A percentile compares a stretch with the other conserved stretches of the same genome.
Conservation (phyloP, 73 alveolate genomes). For the Halteria grandinella region DNA sequence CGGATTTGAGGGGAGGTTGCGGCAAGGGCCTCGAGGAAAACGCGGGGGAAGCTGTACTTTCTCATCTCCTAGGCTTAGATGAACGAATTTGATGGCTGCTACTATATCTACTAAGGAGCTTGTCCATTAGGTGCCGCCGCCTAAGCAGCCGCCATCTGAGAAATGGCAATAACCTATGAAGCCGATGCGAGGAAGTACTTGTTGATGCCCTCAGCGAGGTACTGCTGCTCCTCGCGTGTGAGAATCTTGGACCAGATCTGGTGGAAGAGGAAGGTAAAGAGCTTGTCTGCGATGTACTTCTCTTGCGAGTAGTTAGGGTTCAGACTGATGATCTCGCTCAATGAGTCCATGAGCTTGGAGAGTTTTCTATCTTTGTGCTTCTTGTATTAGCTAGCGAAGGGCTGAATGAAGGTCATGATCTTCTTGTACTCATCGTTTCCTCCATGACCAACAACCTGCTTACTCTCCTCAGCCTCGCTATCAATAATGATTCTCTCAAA, state of each 20-base stretch:
- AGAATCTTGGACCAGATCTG: slow-evolving; percentile 40
- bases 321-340: slow-evolving; percentile 47
- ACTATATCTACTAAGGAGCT: too few relatives aligned
- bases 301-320: slow-evolving; percentile 45
- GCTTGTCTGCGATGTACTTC: slow-evolving; percentile 47
- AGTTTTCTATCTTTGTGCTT: slow-evolving; percentile 10
- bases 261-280: slow-evolving; percentile 49
- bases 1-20: slow-evolving; percentile 46
- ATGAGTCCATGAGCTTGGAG: slow-evolving; percentile 28
- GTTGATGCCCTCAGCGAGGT: slow-evolving; percentile 21
- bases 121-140: too few relatives aligned
- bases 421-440: slow-evolving; percentile 6
- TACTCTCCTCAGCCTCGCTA: not conserved
- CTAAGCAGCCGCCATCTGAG: too few relatives aligned
- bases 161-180: slow-evolving; percentile 19
- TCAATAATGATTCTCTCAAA: not conserved
- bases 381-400: not conserved
- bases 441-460: too few relatives aligned
- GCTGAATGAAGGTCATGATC: not conserved
- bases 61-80: slow-evolving; percentile 16
- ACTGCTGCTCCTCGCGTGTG: slow-evolving; percentile 40
- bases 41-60: slow-evolving; percentile 14
- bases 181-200: slow-evolving; percentile 4
- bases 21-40: slow-evolving; percentile 48
- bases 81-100: too few relatives aligned